Conservation (phyloP, 1,284 basidiomycete species). For the Cerrena zonata region DNA sequence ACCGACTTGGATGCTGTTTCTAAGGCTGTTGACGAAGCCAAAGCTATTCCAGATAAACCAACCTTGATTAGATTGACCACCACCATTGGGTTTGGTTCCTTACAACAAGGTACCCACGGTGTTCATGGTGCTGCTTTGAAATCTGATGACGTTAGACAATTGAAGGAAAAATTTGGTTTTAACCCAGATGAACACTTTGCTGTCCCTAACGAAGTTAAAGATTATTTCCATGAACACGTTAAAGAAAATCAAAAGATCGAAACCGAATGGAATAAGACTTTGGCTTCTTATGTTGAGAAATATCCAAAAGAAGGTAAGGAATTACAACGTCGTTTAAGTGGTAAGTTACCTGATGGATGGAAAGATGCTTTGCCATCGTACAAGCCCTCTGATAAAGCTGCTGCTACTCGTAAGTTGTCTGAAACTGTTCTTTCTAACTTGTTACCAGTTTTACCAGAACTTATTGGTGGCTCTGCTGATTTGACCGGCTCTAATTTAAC, state of each 20-base stretch:
- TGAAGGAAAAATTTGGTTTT: slow-evolving; percentile 86
- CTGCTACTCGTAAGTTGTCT: slow-evolving; percentile 88
- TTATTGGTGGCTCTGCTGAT: slow-evolving; percentile 87
- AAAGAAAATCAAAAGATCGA: slow-evolving; percentile 73
- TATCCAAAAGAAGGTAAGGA: slow-evolving; percentile 84
- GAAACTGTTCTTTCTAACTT: slow-evolving; percentile 83
- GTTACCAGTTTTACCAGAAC: slow-evolving; percentile 73
- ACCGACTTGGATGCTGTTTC: slow-evolving; percentile 78
- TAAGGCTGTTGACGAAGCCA: slow-evolving; percentile 75
- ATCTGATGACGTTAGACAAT: slow-evolving; percentile 79
- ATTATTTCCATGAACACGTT: slow-evolving; percentile 61
- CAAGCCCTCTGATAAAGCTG: slow-evolving; percentile 74
- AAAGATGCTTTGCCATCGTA: slow-evolving; percentile 82
- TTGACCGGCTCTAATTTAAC: slow-evolving; percentile 90
- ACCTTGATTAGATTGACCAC: slow-evolving; percentile 83
- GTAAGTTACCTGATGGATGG: slow-evolving; percentile 84
- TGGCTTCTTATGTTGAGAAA: slow-evolving; percentile 69
- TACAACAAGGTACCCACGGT: slow-evolving; percentile 86
- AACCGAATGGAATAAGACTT: slow-evolving; percentile 69
- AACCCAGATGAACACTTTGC: slow-evolving; percentile 75
- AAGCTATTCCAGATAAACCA: slow-evolving; percentile 74
- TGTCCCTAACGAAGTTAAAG: slow-evolving; percentile 72
- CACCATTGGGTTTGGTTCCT: slow-evolving; percentile 91
- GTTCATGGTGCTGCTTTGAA: slow-evolving; percentile 91
- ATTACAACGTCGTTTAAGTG: slow-evolving; percentile 77